Conservation (phyloP, 495 filamentous ascomycete genomes). For the Parathielavia appendiculata region DNA sequence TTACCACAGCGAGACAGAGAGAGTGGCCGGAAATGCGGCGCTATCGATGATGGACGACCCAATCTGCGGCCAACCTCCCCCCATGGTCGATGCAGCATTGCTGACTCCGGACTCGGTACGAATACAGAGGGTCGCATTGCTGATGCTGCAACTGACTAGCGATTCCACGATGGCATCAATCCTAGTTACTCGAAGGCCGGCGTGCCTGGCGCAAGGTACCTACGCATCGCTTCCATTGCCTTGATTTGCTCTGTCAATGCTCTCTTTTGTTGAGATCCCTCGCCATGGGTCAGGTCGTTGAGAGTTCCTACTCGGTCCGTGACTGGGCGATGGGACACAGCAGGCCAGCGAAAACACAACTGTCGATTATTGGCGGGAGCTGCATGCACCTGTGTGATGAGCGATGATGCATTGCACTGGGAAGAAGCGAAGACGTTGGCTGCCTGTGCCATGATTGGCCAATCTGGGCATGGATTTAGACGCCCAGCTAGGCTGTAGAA, state of each 20-base stretch:
- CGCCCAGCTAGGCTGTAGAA: constrained; percentile 34
- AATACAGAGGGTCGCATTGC: not conserved
- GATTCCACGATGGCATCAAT: not conserved
- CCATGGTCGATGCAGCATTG: constrained; percentile 5
- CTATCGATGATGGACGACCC: constrained; percentile 9
- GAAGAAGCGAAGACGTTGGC: constrained; percentile 19
- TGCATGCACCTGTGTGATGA: constrained; percentile 27
- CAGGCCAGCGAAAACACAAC: constrained; percentile 7
- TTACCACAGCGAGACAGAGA: constrained; percentile 4
- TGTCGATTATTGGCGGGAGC: constrained; percentile 21
- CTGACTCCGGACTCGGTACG: not conserved
- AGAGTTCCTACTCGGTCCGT: not conserved
- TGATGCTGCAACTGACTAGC: constrained; percentile 3
- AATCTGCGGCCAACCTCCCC: constrained; percentile 13
- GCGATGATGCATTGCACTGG: constrained; percentile 10
- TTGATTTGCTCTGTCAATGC: not conserved
- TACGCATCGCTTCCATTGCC: not conserved
- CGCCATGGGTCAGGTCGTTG: not conserved
- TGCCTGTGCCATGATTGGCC: constrained; percentile 30
- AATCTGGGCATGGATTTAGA: constrained; percentile 39
- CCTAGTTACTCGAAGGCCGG: not conserved
- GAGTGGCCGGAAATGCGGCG: constrained; percentile 1
- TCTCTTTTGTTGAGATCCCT: not conserved
- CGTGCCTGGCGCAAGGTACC: not conserved
- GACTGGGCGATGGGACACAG: not conserved